Percentiles rank a stretch among this genome's conserved stretches.
Conservation (phyloP, 1,284 basidiomycete species). For the Somion occarium region DNA sequence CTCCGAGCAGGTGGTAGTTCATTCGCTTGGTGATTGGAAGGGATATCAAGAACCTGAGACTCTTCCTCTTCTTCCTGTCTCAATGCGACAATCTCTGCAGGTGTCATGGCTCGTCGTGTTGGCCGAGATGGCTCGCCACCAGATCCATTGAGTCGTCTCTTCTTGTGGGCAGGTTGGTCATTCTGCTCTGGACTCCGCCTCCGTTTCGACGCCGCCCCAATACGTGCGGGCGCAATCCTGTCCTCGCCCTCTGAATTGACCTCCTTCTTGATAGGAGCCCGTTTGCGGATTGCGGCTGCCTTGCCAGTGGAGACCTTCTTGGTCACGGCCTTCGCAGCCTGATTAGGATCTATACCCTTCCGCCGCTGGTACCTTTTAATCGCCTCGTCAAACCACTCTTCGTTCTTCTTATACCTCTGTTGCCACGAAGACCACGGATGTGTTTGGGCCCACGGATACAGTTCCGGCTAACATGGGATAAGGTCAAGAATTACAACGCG, state of each 20-base stretch:
- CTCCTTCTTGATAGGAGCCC: neutral
- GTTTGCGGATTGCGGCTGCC: neutral
- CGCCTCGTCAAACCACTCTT: constrained; percentile 32
- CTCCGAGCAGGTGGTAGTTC: neutral
- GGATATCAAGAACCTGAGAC: no score
- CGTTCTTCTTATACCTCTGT: constrained; percentile 43
- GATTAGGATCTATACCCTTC: constrained; percentile 15
- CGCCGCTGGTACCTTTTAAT: constrained; percentile 33
- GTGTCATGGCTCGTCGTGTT: neutral
- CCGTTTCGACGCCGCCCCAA: neutral
- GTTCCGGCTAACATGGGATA: neutral
- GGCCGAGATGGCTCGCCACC: neutral
- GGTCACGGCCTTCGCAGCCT: neutral
- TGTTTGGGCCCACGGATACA: constrained; percentile 37
- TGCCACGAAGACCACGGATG: constrained; percentile 55
- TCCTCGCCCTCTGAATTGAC: neutral
- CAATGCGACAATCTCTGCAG: neutral
- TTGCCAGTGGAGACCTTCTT: neutral
- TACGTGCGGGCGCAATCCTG: no score
- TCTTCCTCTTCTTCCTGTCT: constrained; percentile 6
- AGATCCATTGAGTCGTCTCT: neutral
- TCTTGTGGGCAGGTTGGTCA: neutral
- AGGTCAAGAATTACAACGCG: neutral
- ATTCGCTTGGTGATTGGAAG: neutral
- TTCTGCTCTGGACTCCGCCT: neutral